Evolutionary conservation across 805 yeast genomes (phyloP).

Genomic region (Saturnispora galanensis): DNA sequence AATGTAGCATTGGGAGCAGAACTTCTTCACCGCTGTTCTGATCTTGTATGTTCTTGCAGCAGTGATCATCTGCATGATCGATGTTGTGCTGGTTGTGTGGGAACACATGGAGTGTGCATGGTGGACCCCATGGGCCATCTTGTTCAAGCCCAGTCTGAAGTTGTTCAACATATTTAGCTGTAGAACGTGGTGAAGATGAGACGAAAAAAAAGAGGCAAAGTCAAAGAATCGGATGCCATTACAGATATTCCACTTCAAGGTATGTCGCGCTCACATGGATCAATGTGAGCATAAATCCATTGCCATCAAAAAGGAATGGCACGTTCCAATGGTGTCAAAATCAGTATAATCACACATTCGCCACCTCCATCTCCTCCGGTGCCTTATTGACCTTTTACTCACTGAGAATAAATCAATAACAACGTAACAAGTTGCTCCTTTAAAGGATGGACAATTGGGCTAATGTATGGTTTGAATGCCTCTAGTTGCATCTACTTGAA

Average conservation of each 20-base stretch:
- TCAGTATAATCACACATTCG: not conserved
- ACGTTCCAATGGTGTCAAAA: not conserved
- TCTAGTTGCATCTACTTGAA: no score
- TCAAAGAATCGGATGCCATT: no score
- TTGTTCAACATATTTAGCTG: constrained; percentile 18
- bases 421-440: not conserved
- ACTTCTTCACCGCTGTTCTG: constrained; percentile 85
- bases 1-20: constrained; percentile 83
- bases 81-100: constrained; percentile 8
- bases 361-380: not conserved
- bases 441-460: constrained; percentile 11
- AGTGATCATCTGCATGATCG: constrained; percentile 11
- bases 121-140: constrained; percentile 10
- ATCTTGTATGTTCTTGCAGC: constrained; percentile 72
- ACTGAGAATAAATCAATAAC: not conserved
- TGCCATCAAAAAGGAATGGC: not conserved
- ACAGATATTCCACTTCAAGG: no score
- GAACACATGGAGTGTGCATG: constrained; percentile 7
- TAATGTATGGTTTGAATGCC: constrained; percentile 1
- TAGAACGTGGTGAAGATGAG: not conserved
- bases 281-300: not conserved
- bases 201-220: not conserved
- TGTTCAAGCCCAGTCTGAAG: constrained; percentile 21
- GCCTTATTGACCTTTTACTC: not conserved
- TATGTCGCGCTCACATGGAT: not conserved